phyloP scores from a whole-genome alignment of 2,329 filamentous ascomycete genomes.

The Cercospora sesami region DNA sequence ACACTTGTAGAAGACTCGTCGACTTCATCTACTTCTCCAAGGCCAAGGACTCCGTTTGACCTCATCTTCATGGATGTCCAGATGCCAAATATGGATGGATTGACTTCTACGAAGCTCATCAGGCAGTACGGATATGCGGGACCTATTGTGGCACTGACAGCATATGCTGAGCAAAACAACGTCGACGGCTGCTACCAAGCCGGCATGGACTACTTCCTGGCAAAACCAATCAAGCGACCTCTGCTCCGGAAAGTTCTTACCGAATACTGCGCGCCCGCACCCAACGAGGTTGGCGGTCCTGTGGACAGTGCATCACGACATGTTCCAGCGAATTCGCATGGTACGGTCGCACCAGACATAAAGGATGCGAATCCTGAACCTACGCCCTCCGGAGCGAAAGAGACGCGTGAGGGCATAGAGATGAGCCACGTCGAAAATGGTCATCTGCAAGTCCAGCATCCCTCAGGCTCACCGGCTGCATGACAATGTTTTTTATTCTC shows the following conservation, averaged over 20 bases:
- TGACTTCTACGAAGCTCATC: slow-evolving; percentile 83
- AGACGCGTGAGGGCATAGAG: background rate
- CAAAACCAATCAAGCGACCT: slow-evolving; percentile 72
- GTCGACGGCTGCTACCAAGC: slow-evolving; percentile 66
- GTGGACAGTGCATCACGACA: background rate
- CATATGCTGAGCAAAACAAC: slow-evolving; percentile 88
- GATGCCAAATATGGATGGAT: slow-evolving; percentile 90
- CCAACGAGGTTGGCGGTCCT: background rate
- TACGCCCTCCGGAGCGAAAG: background rate
- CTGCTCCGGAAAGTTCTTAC: slow-evolving; percentile 83
- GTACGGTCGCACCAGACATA: background rate
- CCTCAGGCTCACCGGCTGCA: background rate
- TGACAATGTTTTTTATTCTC: too few relatives aligned
- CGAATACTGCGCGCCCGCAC: slow-evolving; percentile 60
- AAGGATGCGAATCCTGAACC: too few relatives aligned
- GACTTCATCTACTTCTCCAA: slow-evolving; percentile 5
- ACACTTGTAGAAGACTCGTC: slow-evolving; percentile 3
- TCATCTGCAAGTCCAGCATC: background rate
- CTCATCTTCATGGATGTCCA: slow-evolving; percentile 93
- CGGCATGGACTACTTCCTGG: slow-evolving; percentile 88
- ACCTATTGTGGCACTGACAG: slow-evolving; percentile 87
- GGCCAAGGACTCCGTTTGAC: slow-evolving; percentile 61
- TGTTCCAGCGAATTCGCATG: background rate
- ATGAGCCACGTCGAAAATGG: background rate
- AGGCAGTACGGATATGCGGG: slow-evolving; percentile 81